Percentiles rank a stretch among this genome's conserved stretches.
These are phyloP conservation scores for Blechomonas ayalai DNA, from an alignment of 208 protist genomes.

Conservation along the genomic window DNA sequence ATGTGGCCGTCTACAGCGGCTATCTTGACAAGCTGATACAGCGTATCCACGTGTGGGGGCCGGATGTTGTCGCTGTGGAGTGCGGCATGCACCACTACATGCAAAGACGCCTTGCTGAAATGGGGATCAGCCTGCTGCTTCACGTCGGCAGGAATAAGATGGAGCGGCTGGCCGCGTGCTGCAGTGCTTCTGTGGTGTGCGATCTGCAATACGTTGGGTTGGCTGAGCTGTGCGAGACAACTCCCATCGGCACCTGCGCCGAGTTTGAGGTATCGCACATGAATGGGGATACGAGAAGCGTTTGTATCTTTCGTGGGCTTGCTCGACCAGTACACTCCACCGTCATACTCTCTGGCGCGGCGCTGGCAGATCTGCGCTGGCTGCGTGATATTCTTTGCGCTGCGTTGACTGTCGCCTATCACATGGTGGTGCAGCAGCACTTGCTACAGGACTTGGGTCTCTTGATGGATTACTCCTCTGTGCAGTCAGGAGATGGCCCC, in stretches of 20 bases:
- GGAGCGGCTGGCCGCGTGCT: conserved; percentile 32
- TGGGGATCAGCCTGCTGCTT: conserved; percentile 47
- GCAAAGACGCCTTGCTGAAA: conserved; percentile 30
- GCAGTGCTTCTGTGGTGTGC: conserved; percentile 33
- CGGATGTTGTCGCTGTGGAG: conserved; percentile 67
- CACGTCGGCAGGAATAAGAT: conserved; percentile 35
- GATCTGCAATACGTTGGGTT: conserved; percentile 60
- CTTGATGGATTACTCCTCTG: no score
- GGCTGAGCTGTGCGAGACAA: conserved; percentile 22
- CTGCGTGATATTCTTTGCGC: neutral
- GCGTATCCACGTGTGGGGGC: conserved; percentile 48
- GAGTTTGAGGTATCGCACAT: conserved; percentile 32
- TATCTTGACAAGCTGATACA: conserved; percentile 63
- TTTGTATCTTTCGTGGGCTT: conserved; percentile 15
- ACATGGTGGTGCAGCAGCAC: conserved; percentile 2
- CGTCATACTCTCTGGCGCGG: conserved; percentile 11
- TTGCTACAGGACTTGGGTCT: neutral
- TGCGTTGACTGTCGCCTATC: neutral
- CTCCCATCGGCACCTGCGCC: conserved; percentile 32
- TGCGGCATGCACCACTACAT: conserved; percentile 77
- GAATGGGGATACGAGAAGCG: conserved; percentile 14
- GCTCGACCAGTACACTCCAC: conserved; percentile 9
- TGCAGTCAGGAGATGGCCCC: neutral
- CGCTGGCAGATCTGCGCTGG: neutral
- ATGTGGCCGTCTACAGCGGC: conserved; percentile 48